These are phyloP conservation scores for Heteromeles arbutifolia DNA, from an alignment of 306 rosid genomes.

Conservation along the genomic window DNA sequence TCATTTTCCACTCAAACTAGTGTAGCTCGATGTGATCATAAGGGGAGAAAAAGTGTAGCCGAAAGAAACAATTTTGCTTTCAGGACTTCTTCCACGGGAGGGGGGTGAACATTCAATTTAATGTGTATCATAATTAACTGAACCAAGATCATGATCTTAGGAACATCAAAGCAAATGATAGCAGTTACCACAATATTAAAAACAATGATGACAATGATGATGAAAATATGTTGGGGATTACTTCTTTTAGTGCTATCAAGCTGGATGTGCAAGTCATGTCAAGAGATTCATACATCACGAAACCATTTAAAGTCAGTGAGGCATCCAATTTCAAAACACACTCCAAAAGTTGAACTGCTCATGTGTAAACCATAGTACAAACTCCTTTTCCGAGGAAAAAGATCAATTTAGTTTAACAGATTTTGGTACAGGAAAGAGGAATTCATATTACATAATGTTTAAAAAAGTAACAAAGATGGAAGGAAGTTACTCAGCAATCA, in stretches of 20 bases:
- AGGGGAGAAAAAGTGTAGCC: background rate
- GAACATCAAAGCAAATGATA: background rate
- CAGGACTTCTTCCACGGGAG: background rate
- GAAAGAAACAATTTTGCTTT: background rate
- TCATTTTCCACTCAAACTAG: background rate
- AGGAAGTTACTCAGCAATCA: background rate
- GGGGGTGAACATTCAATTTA: background rate
- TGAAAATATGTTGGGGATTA: background rate
- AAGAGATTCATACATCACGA: background rate
- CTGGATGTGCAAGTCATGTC: background rate
- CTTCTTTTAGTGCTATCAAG: background rate
- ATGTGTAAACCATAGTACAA: background rate
- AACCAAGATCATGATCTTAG: background rate
- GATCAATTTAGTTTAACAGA: background rate
- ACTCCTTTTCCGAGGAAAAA: background rate
- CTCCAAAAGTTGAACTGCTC: background rate
- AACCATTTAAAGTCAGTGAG: background rate
- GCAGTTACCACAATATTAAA: background rate
- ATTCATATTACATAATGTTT: background rate
- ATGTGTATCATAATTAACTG: background rate
- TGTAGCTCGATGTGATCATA: background rate
- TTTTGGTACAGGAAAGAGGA: background rate
- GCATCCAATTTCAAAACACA: background rate
- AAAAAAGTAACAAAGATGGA: background rate
- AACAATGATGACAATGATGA: background rate